phyloP scores from a whole-genome alignment of 2,329 filamentous ascomycete genomes.

The Monosporascus sp. region DNA sequence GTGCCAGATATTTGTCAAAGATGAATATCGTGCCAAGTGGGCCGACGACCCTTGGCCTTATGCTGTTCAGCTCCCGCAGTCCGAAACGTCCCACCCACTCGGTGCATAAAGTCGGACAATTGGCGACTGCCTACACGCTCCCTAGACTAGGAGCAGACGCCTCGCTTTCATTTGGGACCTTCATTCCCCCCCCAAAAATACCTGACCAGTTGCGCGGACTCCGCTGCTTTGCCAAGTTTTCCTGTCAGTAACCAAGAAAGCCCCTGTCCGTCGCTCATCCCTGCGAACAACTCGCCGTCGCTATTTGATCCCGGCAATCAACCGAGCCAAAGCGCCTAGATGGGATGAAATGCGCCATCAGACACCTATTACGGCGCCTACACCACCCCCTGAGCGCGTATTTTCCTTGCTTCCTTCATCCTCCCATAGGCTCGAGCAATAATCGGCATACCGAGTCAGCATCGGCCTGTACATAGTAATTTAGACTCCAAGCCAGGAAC shows the following conservation, averaged over 20 bases:
- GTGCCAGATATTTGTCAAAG: background rate
- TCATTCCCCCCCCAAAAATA: background rate
- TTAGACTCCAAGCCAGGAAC: background rate
- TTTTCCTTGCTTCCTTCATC: background rate
- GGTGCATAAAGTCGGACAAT: background rate
- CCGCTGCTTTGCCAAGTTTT: background rate
- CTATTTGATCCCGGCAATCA: constrained; percentile 20
- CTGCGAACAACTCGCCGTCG: constrained; percentile 18
- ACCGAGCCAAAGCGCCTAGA: constrained; percentile 18
- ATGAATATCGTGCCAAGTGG: background rate
- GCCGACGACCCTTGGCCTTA: background rate
- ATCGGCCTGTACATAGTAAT: background rate
- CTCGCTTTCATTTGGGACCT: background rate
- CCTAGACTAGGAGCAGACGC: background rate
- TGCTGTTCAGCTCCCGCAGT: background rate
- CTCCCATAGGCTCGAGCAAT: too few species aligned
- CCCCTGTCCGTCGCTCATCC: constrained; percentile 18
- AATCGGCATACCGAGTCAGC: too few species aligned
- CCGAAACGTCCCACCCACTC: too few species aligned
- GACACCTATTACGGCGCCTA: background rate
- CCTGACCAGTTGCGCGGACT: background rate
- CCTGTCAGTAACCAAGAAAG: background rate
- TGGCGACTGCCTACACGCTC: background rate
- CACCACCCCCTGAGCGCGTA: background rate
- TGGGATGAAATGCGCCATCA: constrained; percentile 12